Conservation (phyloP, 495 filamentous ascomycete genomes). For the Annulohypoxylon maeteangense region DNA sequence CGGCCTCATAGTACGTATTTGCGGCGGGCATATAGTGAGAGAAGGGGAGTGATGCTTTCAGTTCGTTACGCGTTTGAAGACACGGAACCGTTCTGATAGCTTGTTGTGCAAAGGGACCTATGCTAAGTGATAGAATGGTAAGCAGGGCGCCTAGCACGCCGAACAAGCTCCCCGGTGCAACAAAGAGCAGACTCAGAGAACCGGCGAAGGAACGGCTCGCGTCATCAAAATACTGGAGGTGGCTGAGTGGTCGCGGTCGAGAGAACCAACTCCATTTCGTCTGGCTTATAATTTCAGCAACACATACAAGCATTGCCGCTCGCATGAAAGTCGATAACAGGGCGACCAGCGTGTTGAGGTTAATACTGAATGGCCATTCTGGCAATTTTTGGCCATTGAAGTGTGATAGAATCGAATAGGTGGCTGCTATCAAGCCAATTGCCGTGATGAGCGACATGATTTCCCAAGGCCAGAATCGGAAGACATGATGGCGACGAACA, state of each 20-base stretch:
- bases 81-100: constrained; percentile 19
- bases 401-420: constrained; percentile 16
- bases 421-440: constrained; percentile 17
- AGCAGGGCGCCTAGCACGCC: constrained; percentile 20
- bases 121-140: constrained; percentile 27
- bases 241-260: constrained; percentile 51
- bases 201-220: constrained; percentile 46
- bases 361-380: constrained; percentile 46
- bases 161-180: constrained; percentile 11
- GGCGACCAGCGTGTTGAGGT: constrained; percentile 57
- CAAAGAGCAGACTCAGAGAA: constrained; percentile 25
- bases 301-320: constrained; percentile 53
- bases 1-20: neutral
- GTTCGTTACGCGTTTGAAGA: constrained; percentile 6
- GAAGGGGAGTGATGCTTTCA: constrained; percentile 22
- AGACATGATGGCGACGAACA: constrained; percentile 25
- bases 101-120: constrained; percentile 30
- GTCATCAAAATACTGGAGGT: constrained; percentile 57
- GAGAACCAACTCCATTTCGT: constrained; percentile 62
- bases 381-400: constrained; percentile 18
- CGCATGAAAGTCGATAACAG: constrained; percentile 57
- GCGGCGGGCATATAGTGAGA: constrained; percentile 19
- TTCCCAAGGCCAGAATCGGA: constrained; percentile 34
- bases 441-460: constrained; percentile 21
- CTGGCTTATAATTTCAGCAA: constrained; percentile 54